phyloP scores from a whole-genome alignment of 345 rosid species.

The Turnera subulata region DNA sequence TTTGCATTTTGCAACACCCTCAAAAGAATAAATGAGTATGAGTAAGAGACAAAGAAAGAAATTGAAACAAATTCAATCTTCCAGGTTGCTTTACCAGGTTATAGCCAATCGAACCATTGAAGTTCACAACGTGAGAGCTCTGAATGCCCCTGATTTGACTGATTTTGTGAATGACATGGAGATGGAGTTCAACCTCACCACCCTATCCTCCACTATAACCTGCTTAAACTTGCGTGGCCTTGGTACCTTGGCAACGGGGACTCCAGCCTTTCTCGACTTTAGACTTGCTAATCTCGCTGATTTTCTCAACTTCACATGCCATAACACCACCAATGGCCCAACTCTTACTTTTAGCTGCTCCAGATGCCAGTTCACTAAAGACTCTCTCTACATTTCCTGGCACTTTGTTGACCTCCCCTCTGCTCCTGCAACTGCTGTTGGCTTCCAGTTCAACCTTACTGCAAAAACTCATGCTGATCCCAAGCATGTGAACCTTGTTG shows the following conservation, averaged over 20 bases:
- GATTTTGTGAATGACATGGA: conserved; percentile 73
- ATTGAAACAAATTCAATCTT: too few relatives aligned
- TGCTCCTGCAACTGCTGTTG: conserved; percentile 82
- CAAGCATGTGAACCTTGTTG: conserved; percentile 68
- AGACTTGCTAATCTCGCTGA: conserved; percentile 46
- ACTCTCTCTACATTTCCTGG: conserved; percentile 77
- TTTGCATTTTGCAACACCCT: too few relatives aligned
- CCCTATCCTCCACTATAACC: conserved; percentile 85
- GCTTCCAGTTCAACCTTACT: conserved; percentile 76
- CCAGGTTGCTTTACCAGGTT: conserved; percentile 93
- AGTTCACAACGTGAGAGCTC: conserved; percentile 83
- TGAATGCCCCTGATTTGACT: conserved; percentile 67
- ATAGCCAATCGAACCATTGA: conserved; percentile 78
- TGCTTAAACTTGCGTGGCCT: conserved; percentile 74
- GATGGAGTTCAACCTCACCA: conserved; percentile 77
- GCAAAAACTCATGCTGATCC: conserved; percentile 40
- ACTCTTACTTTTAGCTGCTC: conserved; percentile 65
- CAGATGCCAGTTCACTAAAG: conserved; percentile 47
- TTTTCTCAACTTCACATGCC: conserved; percentile 57
- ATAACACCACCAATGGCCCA: conserved; percentile 73
- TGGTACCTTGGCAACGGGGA: conserved; percentile 55
- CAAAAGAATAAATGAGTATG: too few relatives aligned
- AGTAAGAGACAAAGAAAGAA: too few relatives aligned
- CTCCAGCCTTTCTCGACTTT: conserved; percentile 55
- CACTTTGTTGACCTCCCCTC: conserved; percentile 77